Evolutionary conservation across 139 green algal species (phyloP).

Genomic region (Limnomonas spitsbergensis): DNA sequence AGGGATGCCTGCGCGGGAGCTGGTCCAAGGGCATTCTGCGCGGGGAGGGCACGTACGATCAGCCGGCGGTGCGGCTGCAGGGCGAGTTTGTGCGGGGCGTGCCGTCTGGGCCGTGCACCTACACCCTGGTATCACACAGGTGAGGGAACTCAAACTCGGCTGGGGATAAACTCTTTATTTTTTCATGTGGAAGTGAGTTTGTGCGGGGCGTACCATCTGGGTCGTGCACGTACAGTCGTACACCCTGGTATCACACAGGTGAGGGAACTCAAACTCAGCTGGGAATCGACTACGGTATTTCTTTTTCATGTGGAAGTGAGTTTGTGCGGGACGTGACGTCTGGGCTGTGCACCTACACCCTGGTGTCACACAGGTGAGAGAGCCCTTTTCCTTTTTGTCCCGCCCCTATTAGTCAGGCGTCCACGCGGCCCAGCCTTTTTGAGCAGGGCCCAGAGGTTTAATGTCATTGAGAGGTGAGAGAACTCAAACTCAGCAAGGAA

Average conservation of each 20-base stretch:
- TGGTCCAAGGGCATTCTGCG: constrained; percentile 57
- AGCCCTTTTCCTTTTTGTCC: too few relatives aligned
- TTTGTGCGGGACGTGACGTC: constrained; percentile 58
- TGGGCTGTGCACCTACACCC: constrained; percentile 53
- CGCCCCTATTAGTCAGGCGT: too few relatives aligned
- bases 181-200: too few relatives aligned
- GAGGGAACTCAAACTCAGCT: too few relatives aligned
- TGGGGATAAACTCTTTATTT: too few relatives aligned
- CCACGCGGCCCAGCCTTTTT: constrained; percentile 49
- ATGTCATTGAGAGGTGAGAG: constrained; percentile 31
- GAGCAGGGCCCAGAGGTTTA: constrained; percentile 51
- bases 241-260: constrained; percentile 25
- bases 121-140: constrained; percentile 31
- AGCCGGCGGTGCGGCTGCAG: constrained; percentile 48
- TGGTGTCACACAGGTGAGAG: constrained; percentile 13
- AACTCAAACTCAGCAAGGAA: too few relatives aligned
- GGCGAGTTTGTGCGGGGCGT: constrained; percentile 56
- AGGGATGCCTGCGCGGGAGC: constrained; percentile 56
- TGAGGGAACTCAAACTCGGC: too few relatives aligned
- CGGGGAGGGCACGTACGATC: constrained; percentile 57
- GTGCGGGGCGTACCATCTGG: constrained; percentile 54
- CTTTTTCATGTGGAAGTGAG: too few relatives aligned
- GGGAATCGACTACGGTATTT: too few relatives aligned
- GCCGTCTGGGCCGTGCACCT: constrained; percentile 52
- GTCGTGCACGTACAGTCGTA: constrained; percentile 50